Evolutionary conservation across 345 rosid species (phyloP).

Genomic region (Salix suchowensis): DNA sequence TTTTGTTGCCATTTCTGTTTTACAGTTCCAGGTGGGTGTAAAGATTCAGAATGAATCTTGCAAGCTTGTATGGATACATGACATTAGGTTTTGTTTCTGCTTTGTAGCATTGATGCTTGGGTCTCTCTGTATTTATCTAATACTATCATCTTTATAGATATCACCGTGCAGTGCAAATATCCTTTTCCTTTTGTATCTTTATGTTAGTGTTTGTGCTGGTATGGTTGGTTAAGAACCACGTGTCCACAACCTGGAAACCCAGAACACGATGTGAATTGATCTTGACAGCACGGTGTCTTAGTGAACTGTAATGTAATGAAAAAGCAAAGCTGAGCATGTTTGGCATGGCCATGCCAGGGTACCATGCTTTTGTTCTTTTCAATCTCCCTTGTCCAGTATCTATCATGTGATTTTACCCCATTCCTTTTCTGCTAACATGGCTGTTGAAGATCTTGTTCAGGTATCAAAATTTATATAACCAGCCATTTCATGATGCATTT

Average conservation of each 20-base stretch:
- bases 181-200: neutral
- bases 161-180: neutral
- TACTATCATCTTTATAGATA: neutral
- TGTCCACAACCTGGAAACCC: neutral
- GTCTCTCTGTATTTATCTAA: neutral
- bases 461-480: neutral
- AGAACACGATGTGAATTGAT: neutral
- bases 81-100: neutral
- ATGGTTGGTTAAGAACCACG: neutral
- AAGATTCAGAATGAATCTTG: neutral
- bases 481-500: neutral
- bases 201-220: neutral
- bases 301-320: neutral
- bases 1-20: neutral
- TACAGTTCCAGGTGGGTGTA: neutral
- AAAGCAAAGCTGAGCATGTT: neutral
- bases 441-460: neutral
- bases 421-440: neutral
- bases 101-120: neutral
- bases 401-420: neutral
- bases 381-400: neutral
- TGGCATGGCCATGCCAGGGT: neutral
- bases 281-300: neutral
- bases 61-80: neutral
- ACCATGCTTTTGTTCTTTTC: neutral